phyloP scores from a whole-genome alignment of 2,329 filamentous ascomycete genomes.

The Trichoderma sp. region DNA sequence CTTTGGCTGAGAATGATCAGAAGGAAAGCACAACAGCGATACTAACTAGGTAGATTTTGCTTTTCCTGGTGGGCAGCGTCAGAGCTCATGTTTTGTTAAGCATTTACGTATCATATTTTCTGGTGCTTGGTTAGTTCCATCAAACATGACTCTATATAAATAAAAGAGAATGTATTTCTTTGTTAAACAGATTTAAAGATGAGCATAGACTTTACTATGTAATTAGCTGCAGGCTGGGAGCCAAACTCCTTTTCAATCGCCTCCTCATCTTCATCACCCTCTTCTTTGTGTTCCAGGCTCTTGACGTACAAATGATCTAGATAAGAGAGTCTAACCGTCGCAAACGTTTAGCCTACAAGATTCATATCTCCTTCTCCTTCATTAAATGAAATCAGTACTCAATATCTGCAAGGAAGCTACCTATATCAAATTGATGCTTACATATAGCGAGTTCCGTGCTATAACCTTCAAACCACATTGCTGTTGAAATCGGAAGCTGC shows the following conservation, averaged over 20 bases:
- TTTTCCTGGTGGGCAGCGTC: too few species aligned
- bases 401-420: not conserved
- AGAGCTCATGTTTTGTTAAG: not conserved
- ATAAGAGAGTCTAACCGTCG: not conserved
- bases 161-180: too few species aligned
- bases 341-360: not conserved
- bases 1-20: not conserved
- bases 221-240: too few species aligned
- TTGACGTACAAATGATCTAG: not conserved
- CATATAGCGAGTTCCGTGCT: not conserved
- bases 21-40: not conserved
- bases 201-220: too few species aligned
- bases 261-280: too few species aligned
- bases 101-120: not conserved
- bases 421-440: not conserved
- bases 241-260: too few species aligned
- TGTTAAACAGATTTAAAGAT: too few species aligned
- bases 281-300: not conserved
- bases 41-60: not conserved
- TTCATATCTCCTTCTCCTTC: too few species aligned
- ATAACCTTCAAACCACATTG: not conserved
- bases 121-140: not conserved
- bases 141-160: too few species aligned
- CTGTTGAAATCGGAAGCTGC: not conserved
- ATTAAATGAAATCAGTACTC: not conserved